These are phyloP conservation scores for Coemansia sp. DNA, from an alignment of 192 early-diverging fungal genomes.

Conservation along the genomic window DNA sequence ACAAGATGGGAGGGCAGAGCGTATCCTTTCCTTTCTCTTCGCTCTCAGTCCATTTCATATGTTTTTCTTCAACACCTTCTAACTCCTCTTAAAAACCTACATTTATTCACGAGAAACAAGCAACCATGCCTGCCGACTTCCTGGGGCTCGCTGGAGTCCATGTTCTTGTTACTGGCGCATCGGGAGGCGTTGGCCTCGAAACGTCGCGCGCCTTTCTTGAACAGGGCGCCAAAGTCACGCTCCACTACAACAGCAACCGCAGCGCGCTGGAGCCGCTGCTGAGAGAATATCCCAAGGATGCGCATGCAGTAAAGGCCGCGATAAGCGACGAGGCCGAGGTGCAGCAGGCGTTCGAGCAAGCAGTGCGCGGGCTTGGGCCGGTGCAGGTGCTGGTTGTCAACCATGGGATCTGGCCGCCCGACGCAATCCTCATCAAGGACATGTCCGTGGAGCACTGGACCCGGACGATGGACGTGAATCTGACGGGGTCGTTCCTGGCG, in stretches of 20 bases:
- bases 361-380: slow-evolving; percentile 37
- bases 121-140: slow-evolving; percentile 21
- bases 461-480: slow-evolving; percentile 57
- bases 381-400: slow-evolving; percentile 57
- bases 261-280: slow-evolving; percentile 31
- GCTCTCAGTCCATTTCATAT: background rate
- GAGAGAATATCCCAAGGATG: slow-evolving; percentile 21
- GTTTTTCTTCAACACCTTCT: background rate
- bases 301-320: slow-evolving; percentile 34
- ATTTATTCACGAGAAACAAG: background rate
- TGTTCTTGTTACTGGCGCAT: slow-evolving; percentile 62
- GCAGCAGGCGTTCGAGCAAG: slow-evolving; percentile 9
- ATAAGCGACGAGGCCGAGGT: slow-evolving; percentile 52
- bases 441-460: slow-evolving; percentile 58
- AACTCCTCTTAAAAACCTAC: background rate
- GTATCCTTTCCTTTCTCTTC: background rate
- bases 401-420: slow-evolving; percentile 63
- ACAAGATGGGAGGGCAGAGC: background rate
- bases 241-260: slow-evolving; percentile 57
- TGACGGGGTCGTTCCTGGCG: slow-evolving; percentile 61
- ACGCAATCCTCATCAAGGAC: slow-evolving; percentile 57
- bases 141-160: slow-evolving; percentile 46
- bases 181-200: slow-evolving; percentile 59
- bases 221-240: slow-evolving; percentile 54
- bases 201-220: slow-evolving; percentile 53